A percentile compares a stretch with the other conserved stretches of the same genome.
Conservation (phyloP, 1,284 basidiomycete genomes). For the Apiotrichum siamense region DNA sequence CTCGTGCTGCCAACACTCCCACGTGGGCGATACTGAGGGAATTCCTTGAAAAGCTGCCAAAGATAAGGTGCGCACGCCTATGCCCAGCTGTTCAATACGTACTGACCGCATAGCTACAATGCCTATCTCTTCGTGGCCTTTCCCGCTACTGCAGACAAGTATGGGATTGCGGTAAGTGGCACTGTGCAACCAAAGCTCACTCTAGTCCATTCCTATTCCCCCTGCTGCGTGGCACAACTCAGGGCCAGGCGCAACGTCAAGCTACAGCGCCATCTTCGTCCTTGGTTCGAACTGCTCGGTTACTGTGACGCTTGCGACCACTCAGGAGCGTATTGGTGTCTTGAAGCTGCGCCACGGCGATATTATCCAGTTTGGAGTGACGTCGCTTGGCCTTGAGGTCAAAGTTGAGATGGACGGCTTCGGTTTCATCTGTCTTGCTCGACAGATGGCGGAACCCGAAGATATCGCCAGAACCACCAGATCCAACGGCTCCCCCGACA, state of each 20-base stretch:
- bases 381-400: constrained; percentile 25
- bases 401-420: constrained; percentile 30
- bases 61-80: constrained; percentile 40
- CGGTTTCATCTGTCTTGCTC: constrained; percentile 28
- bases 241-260: too few relatives aligned
- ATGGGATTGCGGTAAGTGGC: constrained; percentile 14
- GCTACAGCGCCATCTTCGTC: constrained; percentile 19
- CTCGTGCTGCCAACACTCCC: not conserved
- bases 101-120: too few relatives aligned
- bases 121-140: constrained; percentile 28
- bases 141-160: constrained; percentile 22
- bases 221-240: too few relatives aligned
- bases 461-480: not conserved
- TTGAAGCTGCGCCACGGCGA: constrained; percentile 39
- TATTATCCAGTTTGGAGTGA: constrained; percentile 24
- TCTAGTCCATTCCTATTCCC: constrained; percentile 5
- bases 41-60: constrained; percentile 16
- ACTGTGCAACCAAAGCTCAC: not conserved
- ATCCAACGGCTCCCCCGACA: not conserved
- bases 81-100: too few relatives aligned
- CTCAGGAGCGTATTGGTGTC: constrained; percentile 18
- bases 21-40: constrained; percentile 14
- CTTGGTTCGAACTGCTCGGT: constrained; percentile 28
- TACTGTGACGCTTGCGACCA: constrained; percentile 7
- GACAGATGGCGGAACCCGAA: not conserved